Base-by-base conservation (phyloP, 2,329 filamentous ascomycete species). In the Monosporascus sp. region DNA sequence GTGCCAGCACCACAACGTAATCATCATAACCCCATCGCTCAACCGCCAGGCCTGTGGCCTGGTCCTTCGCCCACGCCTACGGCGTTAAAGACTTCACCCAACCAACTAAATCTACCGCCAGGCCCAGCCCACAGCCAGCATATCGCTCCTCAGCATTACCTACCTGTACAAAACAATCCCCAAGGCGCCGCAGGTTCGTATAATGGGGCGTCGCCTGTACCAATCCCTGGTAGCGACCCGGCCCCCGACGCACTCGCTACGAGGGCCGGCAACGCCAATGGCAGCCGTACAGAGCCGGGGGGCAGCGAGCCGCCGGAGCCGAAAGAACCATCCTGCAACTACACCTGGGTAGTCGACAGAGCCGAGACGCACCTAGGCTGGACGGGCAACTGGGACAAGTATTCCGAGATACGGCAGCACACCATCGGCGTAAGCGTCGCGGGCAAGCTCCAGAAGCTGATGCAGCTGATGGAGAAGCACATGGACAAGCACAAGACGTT, bases 311-410 rank as follows among this genome's bases (percentile, higher is more conserved):
- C 49, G 11, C 17, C 50, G 8, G 52, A 57, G 41, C 49, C 49
- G 5, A 51, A 44, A 24, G 58, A 62, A 37, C 16, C 14, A n/a
- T 22, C 53, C 16, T 52, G 53, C 27, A 55, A 62, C 44, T 58
- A 52, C 31, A 58, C 52, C 7, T 60, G 54, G 53, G 50, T 56
- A 11, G 26, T 61, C 9, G 56, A 60, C 41, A 49, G 50, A 27
- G 53, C 56, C 8, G 58, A 60, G 43, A 52, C 50, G 7, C 53
- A 60, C n/a, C 51, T 63, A 8, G 58, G 58, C 3, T 59, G 57
- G 52, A 63, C 52, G 6, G 60, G 55, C 26, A 53, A 55, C n/a
- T 56, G 50, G 37, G 53, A 60, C 19, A 55, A 53, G 26, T 35
- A 43, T 27, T 55, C 58, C 1, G 54, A 53, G 20, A 49, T 37